Conservation (phyloP, 768 basidiomycete species). For the Lactarius psammicola region DNA sequence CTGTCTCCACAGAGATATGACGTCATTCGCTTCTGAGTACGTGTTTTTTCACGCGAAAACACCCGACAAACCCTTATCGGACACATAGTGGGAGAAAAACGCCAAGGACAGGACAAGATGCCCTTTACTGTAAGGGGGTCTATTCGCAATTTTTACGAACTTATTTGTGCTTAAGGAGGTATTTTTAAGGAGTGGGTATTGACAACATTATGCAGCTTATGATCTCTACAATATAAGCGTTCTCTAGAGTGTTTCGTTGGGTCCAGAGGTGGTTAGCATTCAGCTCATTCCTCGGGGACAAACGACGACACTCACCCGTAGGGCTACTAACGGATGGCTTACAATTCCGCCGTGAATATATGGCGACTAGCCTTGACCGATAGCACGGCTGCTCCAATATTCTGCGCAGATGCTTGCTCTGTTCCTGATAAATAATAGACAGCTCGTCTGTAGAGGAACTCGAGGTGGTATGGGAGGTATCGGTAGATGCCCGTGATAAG, state of each 20-base stretch:
- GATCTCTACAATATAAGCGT: neutral
- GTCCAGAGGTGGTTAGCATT: neutral
- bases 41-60: no score
- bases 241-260: neutral
- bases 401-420: conserved; percentile 32
- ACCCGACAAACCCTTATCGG: neutral
- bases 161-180: neutral
- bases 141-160: no score
- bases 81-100: no score
- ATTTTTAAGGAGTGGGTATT: neutral
- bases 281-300: neutral
- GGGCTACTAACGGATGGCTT: neutral
- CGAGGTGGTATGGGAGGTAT: conserved; percentile 59
- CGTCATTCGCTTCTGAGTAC: neutral
- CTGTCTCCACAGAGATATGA: neutral
- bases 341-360: conserved; percentile 12
- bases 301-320: neutral
- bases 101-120: no score
- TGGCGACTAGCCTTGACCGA: conserved; percentile 3
- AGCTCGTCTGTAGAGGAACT: conserved; percentile 50
- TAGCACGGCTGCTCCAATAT: conserved; percentile 10
- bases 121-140: no score
- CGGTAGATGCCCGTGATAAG: conserved; percentile 52
- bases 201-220: neutral
- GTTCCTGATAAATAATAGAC: conserved; percentile 64